Base-by-base conservation (phyloP, 1,284 basidiomycete genomes). In the Polyporus tsugae region DNA sequence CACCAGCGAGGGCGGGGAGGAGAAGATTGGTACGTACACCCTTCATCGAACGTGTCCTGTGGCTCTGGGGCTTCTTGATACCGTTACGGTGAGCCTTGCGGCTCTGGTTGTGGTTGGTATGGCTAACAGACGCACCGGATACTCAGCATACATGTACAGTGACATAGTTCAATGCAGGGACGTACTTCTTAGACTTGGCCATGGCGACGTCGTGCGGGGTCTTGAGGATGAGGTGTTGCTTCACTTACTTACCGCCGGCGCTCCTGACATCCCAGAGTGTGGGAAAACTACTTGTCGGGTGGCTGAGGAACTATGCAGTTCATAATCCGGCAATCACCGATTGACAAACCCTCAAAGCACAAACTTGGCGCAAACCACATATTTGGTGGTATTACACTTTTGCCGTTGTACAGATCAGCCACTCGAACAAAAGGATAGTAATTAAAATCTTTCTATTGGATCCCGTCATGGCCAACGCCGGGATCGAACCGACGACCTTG, bases 1-100 rank as follows among this genome's bases (percentile, higher is more conserved):
- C 60, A 69, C 61, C 46, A 22, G 41, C 62, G 52, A 38, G 41
- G 39, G 22, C 17, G 17, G 39, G 66, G 38, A 70, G 44, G 60
- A 29, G 46, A 38, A 65, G 53, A 29, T 29, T 9, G 33, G 49
- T 7, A 91, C 92, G 75, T 87, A 95, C 97, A 89, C 97, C 97
- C 86, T 92, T 96, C 86, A 95, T 81, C 68, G 95, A 97, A 74
- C 92, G 89, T 79, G 94, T 91, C 80, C 91, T 84, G 82, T 90
- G 87, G 74, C 89, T 89, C 82, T 87, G 84, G 67, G 94, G 91
- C 82, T 86, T 90, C 85, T 92, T 95, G 86, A 97, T 97, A 81
- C 96, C 97, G 87, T 99, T 99, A 75, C 94, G 91, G 89, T 99
- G 97, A 78, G 97, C 96, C 89, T 96, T 96, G 82, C 88, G 88